Evolutionary conservation across 75 land plant species (phyloP).

Genomic region (Cunninghamia lanceolata): DNA sequence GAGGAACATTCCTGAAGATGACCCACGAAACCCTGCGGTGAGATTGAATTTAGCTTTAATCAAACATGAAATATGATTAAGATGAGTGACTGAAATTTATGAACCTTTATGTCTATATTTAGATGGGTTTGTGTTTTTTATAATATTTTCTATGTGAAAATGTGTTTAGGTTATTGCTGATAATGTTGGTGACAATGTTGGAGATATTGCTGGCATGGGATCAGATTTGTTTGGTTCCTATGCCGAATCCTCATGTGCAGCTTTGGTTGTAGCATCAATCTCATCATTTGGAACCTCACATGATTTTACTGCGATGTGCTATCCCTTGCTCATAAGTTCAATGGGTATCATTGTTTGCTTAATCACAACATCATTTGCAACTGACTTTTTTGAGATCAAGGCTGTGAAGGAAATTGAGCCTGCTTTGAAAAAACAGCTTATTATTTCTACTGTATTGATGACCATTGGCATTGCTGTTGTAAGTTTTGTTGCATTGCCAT

Average conservation of each 20-base stretch:
- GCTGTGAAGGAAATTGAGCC: conserved; percentile 71
- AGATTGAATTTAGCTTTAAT: conserved; percentile 2
- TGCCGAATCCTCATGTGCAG: conserved; percentile 74
- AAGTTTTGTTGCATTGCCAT: conserved; percentile 53
- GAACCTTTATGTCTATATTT: background rate
- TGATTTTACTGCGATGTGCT: conserved; percentile 61
- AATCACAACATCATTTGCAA: conserved; percentile 62
- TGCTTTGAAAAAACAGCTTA: conserved; percentile 63
- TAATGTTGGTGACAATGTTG: conserved; percentile 83
- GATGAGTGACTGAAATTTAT: background rate
- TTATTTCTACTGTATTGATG: conserved; percentile 74
- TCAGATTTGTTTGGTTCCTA: conserved; percentile 81
- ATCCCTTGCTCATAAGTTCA: conserved; percentile 63
- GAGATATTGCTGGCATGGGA: conserved; percentile 88
- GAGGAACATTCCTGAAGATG: conserved; percentile 91
- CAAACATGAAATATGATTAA: background rate
- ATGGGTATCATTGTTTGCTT: conserved; percentile 64
- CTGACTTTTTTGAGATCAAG: conserved; percentile 65
- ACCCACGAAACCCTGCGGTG: conserved; percentile 70
- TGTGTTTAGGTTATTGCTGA: conserved; percentile 69
- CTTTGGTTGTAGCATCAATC: conserved; percentile 70
- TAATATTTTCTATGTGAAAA: background rate
- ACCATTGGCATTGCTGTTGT: conserved; percentile 68
- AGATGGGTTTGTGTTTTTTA: background rate
- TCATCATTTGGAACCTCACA: conserved; percentile 64